Conservation (phyloP, 768 basidiomycete species). For the Sporobolomyces phaffii region DNA sequence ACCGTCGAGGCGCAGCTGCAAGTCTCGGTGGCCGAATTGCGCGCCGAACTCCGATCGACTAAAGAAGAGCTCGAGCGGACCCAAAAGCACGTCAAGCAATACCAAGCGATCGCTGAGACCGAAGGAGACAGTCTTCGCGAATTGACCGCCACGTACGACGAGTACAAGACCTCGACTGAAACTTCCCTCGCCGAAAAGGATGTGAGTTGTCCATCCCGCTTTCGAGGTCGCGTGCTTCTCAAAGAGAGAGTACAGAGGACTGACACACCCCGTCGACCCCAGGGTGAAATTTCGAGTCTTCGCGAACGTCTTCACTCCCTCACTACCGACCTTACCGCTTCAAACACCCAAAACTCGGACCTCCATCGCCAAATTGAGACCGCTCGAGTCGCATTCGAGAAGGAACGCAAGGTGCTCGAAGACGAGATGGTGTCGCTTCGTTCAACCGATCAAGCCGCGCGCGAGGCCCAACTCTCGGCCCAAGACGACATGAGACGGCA, state of each 20-base stretch:
- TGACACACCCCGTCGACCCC: too few relatives aligned
- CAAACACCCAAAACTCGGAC: slow-evolving; percentile 55
- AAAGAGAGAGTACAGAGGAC: too few relatives aligned
- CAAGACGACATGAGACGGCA: slow-evolving; percentile 58
- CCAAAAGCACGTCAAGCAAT: slow-evolving; percentile 69
- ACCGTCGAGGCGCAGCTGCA: slow-evolving; percentile 71
- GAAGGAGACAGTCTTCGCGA: slow-evolving; percentile 69
- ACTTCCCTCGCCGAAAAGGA: slow-evolving; percentile 62
- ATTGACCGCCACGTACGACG: slow-evolving; percentile 67
- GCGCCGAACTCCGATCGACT: slow-evolving; percentile 69
- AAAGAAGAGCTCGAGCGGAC: slow-evolving; percentile 70
- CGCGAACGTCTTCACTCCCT: slow-evolving; percentile 58
- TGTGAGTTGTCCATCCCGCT: slow-evolving; percentile 50
- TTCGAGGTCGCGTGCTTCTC: too few relatives aligned
- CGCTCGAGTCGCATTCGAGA: slow-evolving; percentile 64
- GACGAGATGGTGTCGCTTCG: slow-evolving; percentile 75
- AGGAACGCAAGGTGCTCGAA: slow-evolving; percentile 74
- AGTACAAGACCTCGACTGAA: slow-evolving; percentile 69
- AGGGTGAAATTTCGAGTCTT: slow-evolving; percentile 63
- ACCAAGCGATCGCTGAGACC: slow-evolving; percentile 75
- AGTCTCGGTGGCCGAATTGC: slow-evolving; percentile 74
- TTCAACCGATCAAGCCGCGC: slow-evolving; percentile 61
- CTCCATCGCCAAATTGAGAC: slow-evolving; percentile 62
- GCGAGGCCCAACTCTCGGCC: slow-evolving; percentile 57
- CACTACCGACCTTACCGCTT: slow-evolving; percentile 54